Conservation (phyloP, 1,139 yeast species). For the Arxiozyma slooffiae region DNA sequence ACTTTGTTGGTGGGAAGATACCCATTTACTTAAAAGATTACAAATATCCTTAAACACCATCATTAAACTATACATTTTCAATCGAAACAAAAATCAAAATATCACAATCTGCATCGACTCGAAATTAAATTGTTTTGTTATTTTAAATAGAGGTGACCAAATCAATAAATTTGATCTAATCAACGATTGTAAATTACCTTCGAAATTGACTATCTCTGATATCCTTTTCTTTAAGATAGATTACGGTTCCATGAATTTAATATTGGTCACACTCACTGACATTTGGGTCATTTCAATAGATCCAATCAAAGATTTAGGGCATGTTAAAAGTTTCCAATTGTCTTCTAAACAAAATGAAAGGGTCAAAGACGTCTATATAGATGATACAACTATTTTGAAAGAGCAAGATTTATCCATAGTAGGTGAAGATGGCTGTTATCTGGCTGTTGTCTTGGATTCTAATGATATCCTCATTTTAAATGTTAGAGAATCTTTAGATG, state of each 20-base stretch:
- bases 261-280: constrained; percentile 22
- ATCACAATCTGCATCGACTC: constrained; percentile 25
- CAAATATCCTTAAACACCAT: constrained; percentile 22
- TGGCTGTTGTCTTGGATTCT: constrained; percentile 36
- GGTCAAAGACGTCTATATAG: constrained; percentile 35
- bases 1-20: constrained; percentile 33
- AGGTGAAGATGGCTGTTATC: constrained; percentile 47
- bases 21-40: constrained; percentile 20
- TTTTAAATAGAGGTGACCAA: not conserved
- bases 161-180: not conserved
- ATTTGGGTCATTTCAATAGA: constrained; percentile 27
- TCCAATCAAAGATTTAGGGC: constrained; percentile 23
- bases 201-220: not conserved
- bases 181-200: not conserved
- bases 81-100: constrained; percentile 5
- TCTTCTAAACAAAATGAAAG: constrained; percentile 32
- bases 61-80: constrained; percentile 20
- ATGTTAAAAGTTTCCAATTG: constrained; percentile 10
- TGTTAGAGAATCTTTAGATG: constrained; percentile 31
- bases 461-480: constrained; percentile 36
- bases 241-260: constrained; percentile 38
- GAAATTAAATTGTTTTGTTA: not conserved
- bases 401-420: constrained; percentile 33
- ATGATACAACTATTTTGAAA: constrained; percentile 24
- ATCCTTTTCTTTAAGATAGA: constrained; percentile 37